These are phyloP conservation scores for Scedosporium minutisporum DNA, from an alignment of 2,329 filamentous ascomycete species.

Conservation along the genomic window DNA sequence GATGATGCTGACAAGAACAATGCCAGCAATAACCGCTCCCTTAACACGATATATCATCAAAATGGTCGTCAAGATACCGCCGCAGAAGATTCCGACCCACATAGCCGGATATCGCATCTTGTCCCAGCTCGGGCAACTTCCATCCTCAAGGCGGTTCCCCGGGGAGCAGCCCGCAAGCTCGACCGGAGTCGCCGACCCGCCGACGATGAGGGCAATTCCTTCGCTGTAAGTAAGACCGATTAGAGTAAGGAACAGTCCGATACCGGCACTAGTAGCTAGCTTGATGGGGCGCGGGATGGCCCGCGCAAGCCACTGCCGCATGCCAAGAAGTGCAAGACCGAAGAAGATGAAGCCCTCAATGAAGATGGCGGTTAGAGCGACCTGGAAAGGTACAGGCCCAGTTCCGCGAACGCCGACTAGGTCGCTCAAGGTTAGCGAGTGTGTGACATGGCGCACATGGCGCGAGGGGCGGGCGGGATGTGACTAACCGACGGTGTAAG, in stretches of 20 bases:
- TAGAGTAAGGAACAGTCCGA: conserved; percentile 70
- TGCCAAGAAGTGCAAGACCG: conserved; percentile 64
- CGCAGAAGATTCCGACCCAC: conserved; percentile 85
- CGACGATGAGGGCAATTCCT: conserved; percentile 71
- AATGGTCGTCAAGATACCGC: conserved; percentile 68
- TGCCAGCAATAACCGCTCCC: conserved; percentile 76
- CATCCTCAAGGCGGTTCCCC: conserved; percentile 29
- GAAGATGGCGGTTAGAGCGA: conserved; percentile 79
- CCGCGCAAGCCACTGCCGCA: conserved; percentile 81
- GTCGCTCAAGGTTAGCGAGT: not conserved
- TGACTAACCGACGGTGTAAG: conserved; percentile 45
- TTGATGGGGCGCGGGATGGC: conserved; percentile 79
- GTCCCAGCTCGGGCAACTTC: conserved; percentile 45
- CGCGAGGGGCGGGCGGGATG: conserved; percentile 12
- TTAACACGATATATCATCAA: conserved; percentile 81
- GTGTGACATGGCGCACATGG: not conserved
- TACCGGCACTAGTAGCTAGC: conserved; percentile 75
- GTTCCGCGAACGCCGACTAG: conserved; percentile 63
- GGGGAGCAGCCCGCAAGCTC: conserved; percentile 63
- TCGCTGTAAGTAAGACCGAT: conserved; percentile 72
- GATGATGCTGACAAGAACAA: conserved; percentile 75
- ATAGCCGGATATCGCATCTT: conserved; percentile 79
- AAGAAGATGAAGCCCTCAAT: conserved; percentile 84
- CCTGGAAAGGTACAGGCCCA: conserved; percentile 61
- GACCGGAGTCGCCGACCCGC: conserved; percentile 57